Evolutionary conservation across 345 rosid species (phyloP).

Genomic region (Lepidium aucheri): DNA sequence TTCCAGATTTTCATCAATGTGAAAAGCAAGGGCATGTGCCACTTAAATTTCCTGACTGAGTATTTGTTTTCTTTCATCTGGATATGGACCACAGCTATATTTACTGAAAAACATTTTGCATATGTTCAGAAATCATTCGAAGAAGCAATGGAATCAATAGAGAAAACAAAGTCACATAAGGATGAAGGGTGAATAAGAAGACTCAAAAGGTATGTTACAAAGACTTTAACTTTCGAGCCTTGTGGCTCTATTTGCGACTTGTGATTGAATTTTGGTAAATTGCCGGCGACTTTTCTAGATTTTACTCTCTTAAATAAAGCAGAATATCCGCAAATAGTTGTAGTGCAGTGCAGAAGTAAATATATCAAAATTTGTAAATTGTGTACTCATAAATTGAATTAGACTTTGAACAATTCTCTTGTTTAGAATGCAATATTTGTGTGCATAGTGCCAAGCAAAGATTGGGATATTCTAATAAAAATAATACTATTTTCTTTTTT

Average conservation of each 20-base stretch:
- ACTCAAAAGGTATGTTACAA: constrained; percentile 12
- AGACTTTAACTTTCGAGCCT: neutral
- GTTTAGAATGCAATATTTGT: neutral
- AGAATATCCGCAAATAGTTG: neutral
- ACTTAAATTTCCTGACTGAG: neutral
- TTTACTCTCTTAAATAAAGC: neutral
- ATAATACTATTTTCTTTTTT: neutral
- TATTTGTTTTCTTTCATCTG: neutral
- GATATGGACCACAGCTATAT: neutral
- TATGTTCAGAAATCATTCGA: constrained; percentile 76
- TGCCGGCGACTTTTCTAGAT: neutral
- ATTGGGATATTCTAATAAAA: neutral
- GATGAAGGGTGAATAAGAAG: constrained; percentile 25
- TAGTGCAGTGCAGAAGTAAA: neutral
- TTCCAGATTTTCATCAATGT: neutral
- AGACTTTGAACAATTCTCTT: neutral
- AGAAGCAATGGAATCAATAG: constrained; percentile 69
- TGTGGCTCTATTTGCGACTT: neutral
- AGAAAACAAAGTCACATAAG: constrained; percentile 38
- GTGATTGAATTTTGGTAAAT: neutral
- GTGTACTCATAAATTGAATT: neutral
- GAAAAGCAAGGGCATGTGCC: neutral
- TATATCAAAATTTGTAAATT: neutral
- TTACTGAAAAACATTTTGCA: neutral
- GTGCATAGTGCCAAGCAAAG: too few relatives aligned